phyloP scores from a whole-genome alignment of 768 basidiomycete species.

The Multifurca ochricompacta region DNA sequence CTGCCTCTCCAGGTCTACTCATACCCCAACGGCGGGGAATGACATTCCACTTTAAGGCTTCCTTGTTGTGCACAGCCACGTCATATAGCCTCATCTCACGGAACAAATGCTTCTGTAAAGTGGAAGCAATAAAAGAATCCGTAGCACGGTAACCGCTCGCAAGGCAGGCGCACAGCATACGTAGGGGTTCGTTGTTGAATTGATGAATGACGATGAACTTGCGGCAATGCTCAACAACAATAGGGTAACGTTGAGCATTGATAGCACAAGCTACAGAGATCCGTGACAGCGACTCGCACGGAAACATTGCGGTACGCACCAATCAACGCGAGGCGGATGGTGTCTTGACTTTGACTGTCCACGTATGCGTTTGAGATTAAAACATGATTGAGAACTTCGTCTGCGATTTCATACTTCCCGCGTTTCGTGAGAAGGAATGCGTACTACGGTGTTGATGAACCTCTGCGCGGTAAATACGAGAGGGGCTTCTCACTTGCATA shows the following conservation, averaged over 20 bases:
- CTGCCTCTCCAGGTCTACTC: conserved; percentile 34
- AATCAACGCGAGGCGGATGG: conserved; percentile 68
- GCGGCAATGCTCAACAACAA: conserved; percentile 67
- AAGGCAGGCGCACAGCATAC: conserved; percentile 67
- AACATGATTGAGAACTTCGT: conserved; percentile 72
- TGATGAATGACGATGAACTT: conserved; percentile 70
- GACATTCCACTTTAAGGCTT: conserved; percentile 53
- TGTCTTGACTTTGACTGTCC: conserved; percentile 50
- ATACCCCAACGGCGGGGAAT: conserved; percentile 50
- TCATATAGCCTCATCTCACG: conserved; percentile 72
- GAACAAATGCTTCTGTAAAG: conserved; percentile 76
- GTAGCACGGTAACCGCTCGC: conserved; percentile 63
- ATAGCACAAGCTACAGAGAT: conserved; percentile 61
- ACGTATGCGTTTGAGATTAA: conserved; percentile 68
- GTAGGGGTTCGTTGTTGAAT: conserved; percentile 80
- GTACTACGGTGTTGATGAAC: conserved; percentile 42
- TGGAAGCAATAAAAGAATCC: conserved; percentile 66
- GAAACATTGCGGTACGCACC: conserved; percentile 38
- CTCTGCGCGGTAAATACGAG: not conserved
- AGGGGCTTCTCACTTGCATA: conserved; percentile 54
- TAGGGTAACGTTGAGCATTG: conserved; percentile 42
- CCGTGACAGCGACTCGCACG: not conserved
- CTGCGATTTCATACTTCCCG: conserved; percentile 56
- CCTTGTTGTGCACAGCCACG: conserved; percentile 54
- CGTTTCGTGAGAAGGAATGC: conserved; percentile 59